These are phyloP conservation scores for Galerina sulciceps DNA, from an alignment of 768 basidiomycete species.

Conservation along the genomic window DNA sequence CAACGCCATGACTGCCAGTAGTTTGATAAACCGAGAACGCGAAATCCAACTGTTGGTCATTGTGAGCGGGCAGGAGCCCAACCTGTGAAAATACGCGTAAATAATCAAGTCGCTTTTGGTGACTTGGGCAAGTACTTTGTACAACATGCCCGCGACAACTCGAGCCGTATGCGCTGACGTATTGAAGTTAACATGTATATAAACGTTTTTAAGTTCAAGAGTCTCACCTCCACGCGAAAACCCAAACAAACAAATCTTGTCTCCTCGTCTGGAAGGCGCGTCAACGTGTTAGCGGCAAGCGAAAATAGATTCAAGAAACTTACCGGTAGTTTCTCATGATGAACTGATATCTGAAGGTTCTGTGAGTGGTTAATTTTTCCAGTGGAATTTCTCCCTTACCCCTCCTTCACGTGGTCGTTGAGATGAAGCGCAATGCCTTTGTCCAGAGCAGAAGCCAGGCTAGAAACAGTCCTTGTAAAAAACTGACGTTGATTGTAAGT, in stretches of 20 bases:
- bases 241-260: slow-evolving; percentile 34
- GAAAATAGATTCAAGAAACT: background rate
- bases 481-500: slow-evolving; percentile 16
- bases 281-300: background rate
- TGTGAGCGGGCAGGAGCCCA: slow-evolving; percentile 29
- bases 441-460: slow-evolving; percentile 22
- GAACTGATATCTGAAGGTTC: background rate
- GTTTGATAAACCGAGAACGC: slow-evolving; percentile 30
- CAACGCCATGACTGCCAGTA: slow-evolving; percentile 25
- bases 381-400: slow-evolving; percentile 13
- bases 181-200: background rate
- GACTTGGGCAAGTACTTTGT: slow-evolving; percentile 24
- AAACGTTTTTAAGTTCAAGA: too few relatives aligned
- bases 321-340: slow-evolving; percentile 9
- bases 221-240: slow-evolving; percentile 27
- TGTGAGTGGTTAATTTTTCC: background rate
- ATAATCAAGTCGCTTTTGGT: too few relatives aligned
- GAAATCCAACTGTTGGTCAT: slow-evolving; percentile 34
- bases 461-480: slow-evolving; percentile 20
- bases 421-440: slow-evolving; percentile 27
- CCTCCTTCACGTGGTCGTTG: slow-evolving; percentile 34
- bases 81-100: slow-evolving; percentile 14
- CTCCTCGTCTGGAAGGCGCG: slow-evolving; percentile 22
- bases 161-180: slow-evolving; percentile 26
- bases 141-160: slow-evolving; percentile 34